These are phyloP conservation scores for Astraeus odoratus DNA, from an alignment of 768 basidiomycete genomes.

Conservation along the genomic window DNA sequence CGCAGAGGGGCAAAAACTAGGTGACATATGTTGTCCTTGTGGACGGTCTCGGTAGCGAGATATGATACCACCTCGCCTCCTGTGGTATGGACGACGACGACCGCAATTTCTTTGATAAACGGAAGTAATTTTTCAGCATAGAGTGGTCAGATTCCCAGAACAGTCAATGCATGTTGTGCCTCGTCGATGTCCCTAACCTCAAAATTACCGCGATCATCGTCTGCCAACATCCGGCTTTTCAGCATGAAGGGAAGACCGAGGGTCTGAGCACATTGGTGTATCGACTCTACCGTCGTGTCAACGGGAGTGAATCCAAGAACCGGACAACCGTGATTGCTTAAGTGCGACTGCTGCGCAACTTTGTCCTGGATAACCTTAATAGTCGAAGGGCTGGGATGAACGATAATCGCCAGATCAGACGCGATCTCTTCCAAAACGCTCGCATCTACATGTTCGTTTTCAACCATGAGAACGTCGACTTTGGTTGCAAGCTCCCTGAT, in stretches of 20 bases:
- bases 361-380: slow-evolving; percentile 81
- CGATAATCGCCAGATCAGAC: slow-evolving; percentile 26
- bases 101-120: slow-evolving; percentile 86
- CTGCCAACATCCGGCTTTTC: slow-evolving; percentile 91
- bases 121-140: slow-evolving; percentile 95
- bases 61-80: slow-evolving; percentile 81
- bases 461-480: slow-evolving; percentile 87
- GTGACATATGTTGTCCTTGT: slow-evolving; percentile 90
- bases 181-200: slow-evolving; percentile 53
- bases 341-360: slow-evolving; percentile 56
- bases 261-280: slow-evolving; percentile 43
- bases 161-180: slow-evolving; percentile 41
- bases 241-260: slow-evolving; percentile 92
- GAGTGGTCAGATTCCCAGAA: slow-evolving; percentile 60
- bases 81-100: slow-evolving; percentile 88
- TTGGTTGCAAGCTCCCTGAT: slow-evolving; percentile 73
- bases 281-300: slow-evolving; percentile 43
- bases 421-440: slow-evolving; percentile 49
- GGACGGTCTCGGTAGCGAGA: slow-evolving; percentile 90
- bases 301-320: slow-evolving; percentile 58
- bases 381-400: slow-evolving; percentile 77
- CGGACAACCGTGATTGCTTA: slow-evolving; percentile 43
- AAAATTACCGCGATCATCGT: slow-evolving; percentile 94
- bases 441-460: slow-evolving; percentile 94
- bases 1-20: slow-evolving; percentile 87